Percentiles rank a stretch among this genome's conserved stretches.
phyloP scores from a whole-genome alignment of 164 flowering plant genomes.

The Aristolochia contorta region DNA sequence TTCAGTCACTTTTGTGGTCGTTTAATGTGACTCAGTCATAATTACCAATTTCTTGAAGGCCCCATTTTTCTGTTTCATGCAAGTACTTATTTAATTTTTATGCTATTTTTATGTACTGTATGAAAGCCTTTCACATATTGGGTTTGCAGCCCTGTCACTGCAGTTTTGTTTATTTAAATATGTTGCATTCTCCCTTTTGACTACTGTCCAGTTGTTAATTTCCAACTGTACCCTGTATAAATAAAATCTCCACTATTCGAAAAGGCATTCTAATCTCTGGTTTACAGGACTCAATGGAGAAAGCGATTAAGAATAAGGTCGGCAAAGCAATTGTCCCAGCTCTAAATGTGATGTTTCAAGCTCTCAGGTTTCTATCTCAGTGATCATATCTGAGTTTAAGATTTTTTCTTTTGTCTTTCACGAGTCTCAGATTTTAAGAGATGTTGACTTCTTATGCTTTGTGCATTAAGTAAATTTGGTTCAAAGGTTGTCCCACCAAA shows the following conservation, averaged over 20 bases:
- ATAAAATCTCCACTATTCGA: too few relatives aligned
- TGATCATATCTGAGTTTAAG: not conserved
- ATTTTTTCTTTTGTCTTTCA: not conserved
- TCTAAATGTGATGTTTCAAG: conserved; percentile 99
- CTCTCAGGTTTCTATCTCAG: conserved; percentile 54
- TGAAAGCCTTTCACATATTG: too few relatives aligned
- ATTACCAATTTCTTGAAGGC: too few relatives aligned
- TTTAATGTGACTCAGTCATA: too few relatives aligned
- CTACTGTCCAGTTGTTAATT: too few relatives aligned
- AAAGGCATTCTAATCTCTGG: not conserved
- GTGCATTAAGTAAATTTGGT: conserved; percentile 75
- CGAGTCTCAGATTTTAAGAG: too few relatives aligned
- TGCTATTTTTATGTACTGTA: too few relatives aligned
- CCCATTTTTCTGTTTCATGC: too few relatives aligned
- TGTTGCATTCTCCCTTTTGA: not conserved
- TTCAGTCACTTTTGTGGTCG: too few relatives aligned
- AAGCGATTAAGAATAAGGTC: conserved; percentile 93
- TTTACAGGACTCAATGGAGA: conserved; percentile 94
- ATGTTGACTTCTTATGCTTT: not conserved
- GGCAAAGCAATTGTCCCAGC: conserved; percentile 99
- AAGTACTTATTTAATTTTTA: too few relatives aligned
- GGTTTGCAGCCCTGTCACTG: too few relatives aligned
- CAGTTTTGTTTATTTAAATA: not conserved
- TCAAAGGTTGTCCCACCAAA: conserved; percentile 90
- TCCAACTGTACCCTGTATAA: too few relatives aligned